phyloP scores from a whole-genome alignment of 2,329 filamentous ascomycete species.

The Parafenestella ontariensis region DNA sequence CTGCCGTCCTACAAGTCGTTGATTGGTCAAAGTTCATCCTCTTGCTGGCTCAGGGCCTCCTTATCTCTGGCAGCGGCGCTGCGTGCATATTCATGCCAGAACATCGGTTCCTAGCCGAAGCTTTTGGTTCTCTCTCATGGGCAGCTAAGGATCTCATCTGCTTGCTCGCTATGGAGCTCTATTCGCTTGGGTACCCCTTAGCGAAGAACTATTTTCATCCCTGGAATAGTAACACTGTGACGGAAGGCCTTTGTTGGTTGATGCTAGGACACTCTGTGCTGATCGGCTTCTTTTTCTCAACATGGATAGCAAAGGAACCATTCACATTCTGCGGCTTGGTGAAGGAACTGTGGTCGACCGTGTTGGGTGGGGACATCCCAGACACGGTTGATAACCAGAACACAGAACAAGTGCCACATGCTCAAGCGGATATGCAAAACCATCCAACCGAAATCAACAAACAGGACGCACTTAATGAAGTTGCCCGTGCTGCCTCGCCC shows the following conservation, averaged over 20 bases:
- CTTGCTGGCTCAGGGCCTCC: not conserved
- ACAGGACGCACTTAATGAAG: too few relatives aligned
- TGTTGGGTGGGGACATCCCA: not conserved
- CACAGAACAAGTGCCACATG: not conserved
- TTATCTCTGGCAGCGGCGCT: too few relatives aligned
- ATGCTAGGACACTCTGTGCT: conserved; percentile 2
- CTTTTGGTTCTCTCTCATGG: too few relatives aligned
- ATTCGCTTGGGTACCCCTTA: not conserved
- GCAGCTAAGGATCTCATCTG: too few relatives aligned
- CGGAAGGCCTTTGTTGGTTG: not conserved
- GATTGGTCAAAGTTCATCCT: not conserved
- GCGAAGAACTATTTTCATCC: not conserved
- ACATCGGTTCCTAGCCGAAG: too few relatives aligned
- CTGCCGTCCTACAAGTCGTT: not conserved
- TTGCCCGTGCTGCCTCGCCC: too few relatives aligned
- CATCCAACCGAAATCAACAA: not conserved
- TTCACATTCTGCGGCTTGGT: not conserved
- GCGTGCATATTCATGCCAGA: too few relatives aligned
- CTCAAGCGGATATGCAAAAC: not conserved
- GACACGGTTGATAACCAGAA: not conserved
- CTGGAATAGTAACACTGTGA: not conserved
- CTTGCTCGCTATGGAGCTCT: not conserved
- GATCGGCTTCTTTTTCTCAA: not conserved
- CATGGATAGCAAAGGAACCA: not conserved
- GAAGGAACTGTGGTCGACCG: conserved; percentile 4